Evolutionary conservation across 2,329 filamentous ascomycete genomes (phyloP), one percentile per base, ranked within the genome.

Genomic region (Colletotrichum somersetense): DNA sequence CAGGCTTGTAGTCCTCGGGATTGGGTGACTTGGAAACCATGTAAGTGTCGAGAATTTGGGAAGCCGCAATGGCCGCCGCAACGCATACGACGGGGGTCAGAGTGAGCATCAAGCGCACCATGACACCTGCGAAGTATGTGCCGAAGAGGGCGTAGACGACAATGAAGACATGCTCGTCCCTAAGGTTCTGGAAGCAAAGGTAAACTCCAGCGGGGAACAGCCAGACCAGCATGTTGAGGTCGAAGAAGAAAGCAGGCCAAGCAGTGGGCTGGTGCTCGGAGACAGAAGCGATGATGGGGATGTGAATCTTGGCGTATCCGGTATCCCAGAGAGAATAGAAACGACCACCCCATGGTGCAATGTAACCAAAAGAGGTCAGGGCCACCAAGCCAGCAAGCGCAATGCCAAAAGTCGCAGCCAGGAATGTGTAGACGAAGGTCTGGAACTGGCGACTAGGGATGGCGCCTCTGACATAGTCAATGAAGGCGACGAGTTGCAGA

Each of bases 261-360:
- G 96, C 96, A 48, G 96, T 99, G 66, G 96, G 96, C 85, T 99
- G 96, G 85, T 99, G 96, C 85, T 99, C 96, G 1, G 96, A 99
- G 58, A 99, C 96, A n/a, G 96, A 99, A 4, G 96, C 96, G 81
- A 99, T 99, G 80, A 99, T 99, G 73, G 96, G 96, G 80, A 99
- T 99, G 80, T 99, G 96, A 75, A 98, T 97, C 88, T 99, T 99
- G 78, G 96, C 96, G 80, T 99, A 99, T 77, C 94, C 93, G 7
- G 96, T 99, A 81, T 99, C 97, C 95, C 96, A 99, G 42, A 99
- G 91, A 30, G 97, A 99, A 86, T 99, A 99, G 89, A 99, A 99
- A 78, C 96, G 95, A 75, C 96, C 96, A 78, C 93, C 95, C 96
- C 96, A 99, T 23, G 97, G 96, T 30, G 97, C 96, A 82, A 99